phyloP scores from a whole-genome alignment of 371 early-diverging fungal species.

The Blastocladiella emersonii region DNA sequence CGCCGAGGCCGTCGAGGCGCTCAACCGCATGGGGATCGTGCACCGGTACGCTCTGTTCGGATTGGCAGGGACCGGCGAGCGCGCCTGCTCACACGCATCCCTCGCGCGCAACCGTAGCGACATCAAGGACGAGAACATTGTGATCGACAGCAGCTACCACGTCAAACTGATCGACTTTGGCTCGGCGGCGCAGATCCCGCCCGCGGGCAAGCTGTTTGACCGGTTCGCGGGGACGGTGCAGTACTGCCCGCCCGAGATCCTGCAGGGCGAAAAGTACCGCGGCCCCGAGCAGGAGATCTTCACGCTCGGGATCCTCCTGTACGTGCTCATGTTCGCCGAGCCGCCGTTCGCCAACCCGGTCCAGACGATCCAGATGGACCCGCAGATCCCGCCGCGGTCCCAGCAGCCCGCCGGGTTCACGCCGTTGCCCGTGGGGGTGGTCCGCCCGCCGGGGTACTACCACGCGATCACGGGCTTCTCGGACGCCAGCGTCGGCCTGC shows the following conservation, averaged over 20 bases:
- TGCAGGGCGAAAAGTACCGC: slow-evolving; percentile 46
- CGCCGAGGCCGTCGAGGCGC: slow-evolving; percentile 43
- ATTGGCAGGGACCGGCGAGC: neutral
- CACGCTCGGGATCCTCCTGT: slow-evolving; percentile 67
- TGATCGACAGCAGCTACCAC: slow-evolving; percentile 50
- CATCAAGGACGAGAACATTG: slow-evolving; percentile 63
- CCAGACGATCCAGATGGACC: neutral
- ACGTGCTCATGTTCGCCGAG: slow-evolving; percentile 83
- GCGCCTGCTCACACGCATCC: neutral
- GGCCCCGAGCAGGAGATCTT: slow-evolving; percentile 70
- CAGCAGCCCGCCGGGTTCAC: slow-evolving; percentile 31
- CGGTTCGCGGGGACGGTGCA: slow-evolving; percentile 51
- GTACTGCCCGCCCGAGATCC: slow-evolving; percentile 52
- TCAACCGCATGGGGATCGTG: slow-evolving; percentile 28
- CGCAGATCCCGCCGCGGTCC: slow-evolving; percentile 12
- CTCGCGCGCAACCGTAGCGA: slow-evolving; percentile 33
- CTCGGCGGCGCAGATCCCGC: slow-evolving; percentile 35
- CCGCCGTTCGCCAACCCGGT: slow-evolving; percentile 64
- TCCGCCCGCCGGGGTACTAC: slow-evolving; percentile 12
- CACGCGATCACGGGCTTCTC: slow-evolving; percentile 29
- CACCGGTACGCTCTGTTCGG: slow-evolving; percentile 14
- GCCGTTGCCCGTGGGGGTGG: too few relatives aligned
- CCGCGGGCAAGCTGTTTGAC: slow-evolving; percentile 23
- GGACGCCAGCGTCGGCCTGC: slow-evolving; percentile 32
- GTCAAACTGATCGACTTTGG: slow-evolving; percentile 78